Evolutionary conservation across 148 eudicot species (phyloP).

Genomic region (Chenopodium suecicum): DNA sequence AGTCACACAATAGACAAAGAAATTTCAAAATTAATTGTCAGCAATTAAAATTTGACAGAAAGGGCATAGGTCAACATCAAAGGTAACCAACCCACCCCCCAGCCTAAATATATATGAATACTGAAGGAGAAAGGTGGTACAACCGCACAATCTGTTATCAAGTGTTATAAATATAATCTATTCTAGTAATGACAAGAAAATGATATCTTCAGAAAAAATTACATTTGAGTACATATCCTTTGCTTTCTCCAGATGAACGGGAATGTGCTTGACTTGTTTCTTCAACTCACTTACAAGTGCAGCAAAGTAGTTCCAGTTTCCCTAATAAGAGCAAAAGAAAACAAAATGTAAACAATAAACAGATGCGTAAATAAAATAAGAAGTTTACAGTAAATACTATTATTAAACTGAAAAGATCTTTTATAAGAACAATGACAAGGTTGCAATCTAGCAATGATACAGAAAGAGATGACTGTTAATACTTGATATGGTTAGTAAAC

Average conservation of each 20-base stretch:
- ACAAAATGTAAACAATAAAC: slow-evolving; percentile 16
- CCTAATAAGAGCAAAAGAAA: slow-evolving; percentile 44
- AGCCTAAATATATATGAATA: not conserved
- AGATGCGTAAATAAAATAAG: not conserved
- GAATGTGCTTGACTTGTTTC: slow-evolving; percentile 79
- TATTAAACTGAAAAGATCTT: not conserved
- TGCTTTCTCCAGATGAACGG: slow-evolving; percentile 91
- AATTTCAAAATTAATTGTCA: not conserved
- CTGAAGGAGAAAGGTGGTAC: not conserved
- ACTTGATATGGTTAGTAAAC: not conserved
- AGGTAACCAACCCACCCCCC: not conserved
- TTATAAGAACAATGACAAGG: not conserved
- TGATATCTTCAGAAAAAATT: slow-evolving; percentile 24
- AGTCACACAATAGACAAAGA: slow-evolving; percentile 18
- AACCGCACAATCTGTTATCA: not conserved
- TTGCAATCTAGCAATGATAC: not conserved
- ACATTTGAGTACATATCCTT: slow-evolving; percentile 89
- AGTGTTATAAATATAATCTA: not conserved
- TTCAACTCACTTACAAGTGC: slow-evolving; percentile 90
- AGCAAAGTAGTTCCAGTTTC: slow-evolving; percentile 99
- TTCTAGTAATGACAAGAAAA: not conserved
- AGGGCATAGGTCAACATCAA: not conserved
- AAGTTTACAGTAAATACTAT: not conserved
- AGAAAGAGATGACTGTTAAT: not conserved
- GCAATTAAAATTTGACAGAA: not conserved